These are phyloP conservation scores for Oryza glumipatula DNA, from an alignment of 176 grass and related monocot species.

Conservation along the genomic window DNA sequence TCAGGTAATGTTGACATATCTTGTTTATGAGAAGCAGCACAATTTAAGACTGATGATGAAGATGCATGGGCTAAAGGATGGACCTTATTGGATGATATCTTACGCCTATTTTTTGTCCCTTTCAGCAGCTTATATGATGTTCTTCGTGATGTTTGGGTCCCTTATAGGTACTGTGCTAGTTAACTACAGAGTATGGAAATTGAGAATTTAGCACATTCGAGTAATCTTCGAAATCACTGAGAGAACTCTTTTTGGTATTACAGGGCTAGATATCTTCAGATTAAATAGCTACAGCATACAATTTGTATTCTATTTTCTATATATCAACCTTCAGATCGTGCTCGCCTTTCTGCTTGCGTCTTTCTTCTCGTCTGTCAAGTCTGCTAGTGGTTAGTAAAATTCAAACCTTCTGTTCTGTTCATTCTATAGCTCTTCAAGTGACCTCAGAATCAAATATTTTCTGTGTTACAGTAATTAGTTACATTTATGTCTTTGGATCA, in stretches of 20 bases:
- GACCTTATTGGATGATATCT: slow-evolving; percentile 61
- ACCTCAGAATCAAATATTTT: neutral
- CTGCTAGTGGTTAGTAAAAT: slow-evolving; percentile 50
- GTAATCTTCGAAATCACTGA: slow-evolving; percentile 15
- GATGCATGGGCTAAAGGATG: slow-evolving; percentile 67
- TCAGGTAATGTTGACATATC: slow-evolving; percentile 46
- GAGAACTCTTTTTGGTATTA: slow-evolving; percentile 8
- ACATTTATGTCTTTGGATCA: slow-evolving; percentile 65
- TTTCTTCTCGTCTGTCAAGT: slow-evolving; percentile 65
- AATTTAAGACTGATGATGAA: slow-evolving; percentile 80
- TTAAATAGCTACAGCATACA: slow-evolving; percentile 61
- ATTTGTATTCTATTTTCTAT: slow-evolving; percentile 67
- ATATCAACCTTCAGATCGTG: slow-evolving; percentile 64
- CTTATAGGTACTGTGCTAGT: slow-evolving; percentile 53
- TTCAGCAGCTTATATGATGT: slow-evolving; percentile 48
- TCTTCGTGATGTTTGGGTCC: slow-evolving; percentile 60
- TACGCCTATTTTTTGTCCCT: slow-evolving; percentile 65
- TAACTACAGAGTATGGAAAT: neutral
- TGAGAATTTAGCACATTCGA: neutral
- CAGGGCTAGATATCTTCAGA: slow-evolving; percentile 68
- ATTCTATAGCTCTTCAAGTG: neutral
- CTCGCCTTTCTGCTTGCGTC: slow-evolving; percentile 53
- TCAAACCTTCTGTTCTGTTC: neutral
- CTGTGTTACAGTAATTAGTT: slow-evolving; percentile 53
- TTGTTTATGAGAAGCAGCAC: slow-evolving; percentile 73